phyloP scores from a whole-genome alignment of 2,329 filamentous ascomycete genomes.

The Xylaria sp. region DNA sequence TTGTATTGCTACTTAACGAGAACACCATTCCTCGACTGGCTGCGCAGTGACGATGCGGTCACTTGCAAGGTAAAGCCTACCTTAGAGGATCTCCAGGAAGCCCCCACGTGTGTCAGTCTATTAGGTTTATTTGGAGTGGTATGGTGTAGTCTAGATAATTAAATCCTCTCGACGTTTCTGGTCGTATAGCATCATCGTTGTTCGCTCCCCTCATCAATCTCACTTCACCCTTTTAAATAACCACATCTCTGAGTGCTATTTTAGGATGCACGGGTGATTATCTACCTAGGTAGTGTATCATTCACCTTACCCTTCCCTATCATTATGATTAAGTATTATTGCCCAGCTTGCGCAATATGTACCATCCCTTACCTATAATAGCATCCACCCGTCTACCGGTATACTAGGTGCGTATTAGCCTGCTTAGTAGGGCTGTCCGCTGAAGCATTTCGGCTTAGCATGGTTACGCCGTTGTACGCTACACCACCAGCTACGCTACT shows the following conservation, averaged over 20 bases:
- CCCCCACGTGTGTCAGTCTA: constrained; percentile 7
- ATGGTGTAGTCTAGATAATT: too few species aligned
- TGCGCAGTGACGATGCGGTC: not conserved
- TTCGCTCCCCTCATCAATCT: not conserved
- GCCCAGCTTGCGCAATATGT: constrained; percentile 18
- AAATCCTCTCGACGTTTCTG: not conserved
- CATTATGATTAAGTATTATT: not conserved
- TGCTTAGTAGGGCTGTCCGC: constrained; percentile 6
- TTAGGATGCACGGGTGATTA: not conserved
- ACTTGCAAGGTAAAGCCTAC: not conserved
- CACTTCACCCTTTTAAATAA: not conserved
- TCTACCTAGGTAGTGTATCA: not conserved
- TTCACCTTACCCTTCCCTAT: not conserved
- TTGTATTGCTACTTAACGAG: constrained; percentile 1
- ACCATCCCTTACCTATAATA: not conserved
- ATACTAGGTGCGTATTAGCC: not conserved
- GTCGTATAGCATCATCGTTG: not conserved
- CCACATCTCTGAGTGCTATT: not conserved
- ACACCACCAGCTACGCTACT: not conserved
- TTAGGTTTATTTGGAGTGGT: not conserved
- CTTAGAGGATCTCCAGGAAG: not conserved
- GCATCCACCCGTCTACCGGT: not conserved
- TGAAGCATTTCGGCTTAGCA: not conserved
- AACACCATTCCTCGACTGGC: not conserved
- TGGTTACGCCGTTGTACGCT: not conserved